A percentile compares a stretch with the other conserved stretches of the same genome.
phyloP scores from a whole-genome alignment of 192 early-diverging fungal genomes.

The Mortierella hygrophila region DNA sequence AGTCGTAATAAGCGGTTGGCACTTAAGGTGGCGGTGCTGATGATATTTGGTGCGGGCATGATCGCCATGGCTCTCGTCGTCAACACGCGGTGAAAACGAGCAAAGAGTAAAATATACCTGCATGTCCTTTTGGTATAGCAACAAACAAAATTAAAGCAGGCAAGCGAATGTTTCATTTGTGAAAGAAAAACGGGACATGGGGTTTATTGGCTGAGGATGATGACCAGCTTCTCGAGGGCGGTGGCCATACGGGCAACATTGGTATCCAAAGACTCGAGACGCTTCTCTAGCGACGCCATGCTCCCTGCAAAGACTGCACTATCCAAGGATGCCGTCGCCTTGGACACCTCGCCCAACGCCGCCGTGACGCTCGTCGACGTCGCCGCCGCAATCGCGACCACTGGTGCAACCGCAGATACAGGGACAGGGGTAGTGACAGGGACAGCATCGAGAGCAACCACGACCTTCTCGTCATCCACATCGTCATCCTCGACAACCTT shows the following conservation, averaged over 20 bases:
- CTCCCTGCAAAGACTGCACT: constrained; percentile 35
- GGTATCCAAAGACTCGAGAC: constrained; percentile 55
- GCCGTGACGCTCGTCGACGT: constrained; percentile 27
- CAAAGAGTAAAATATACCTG: neutral
- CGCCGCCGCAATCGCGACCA: constrained; percentile 31
- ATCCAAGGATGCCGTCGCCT: constrained; percentile 36
- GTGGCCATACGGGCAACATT: constrained; percentile 59
- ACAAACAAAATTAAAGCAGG: neutral
- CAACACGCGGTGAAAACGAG: constrained; percentile 1
- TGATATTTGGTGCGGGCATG: constrained; percentile 26
- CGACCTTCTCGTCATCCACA: constrained; percentile 41
- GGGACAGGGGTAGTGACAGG: neutral
- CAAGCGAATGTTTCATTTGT: neutral
- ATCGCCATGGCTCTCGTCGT: constrained; percentile 44
- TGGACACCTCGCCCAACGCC: constrained; percentile 29
- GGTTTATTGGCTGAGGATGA: constrained; percentile 32
- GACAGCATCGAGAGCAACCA: neutral
- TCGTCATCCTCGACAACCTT: constrained; percentile 35
- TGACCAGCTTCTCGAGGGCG: constrained; percentile 48
- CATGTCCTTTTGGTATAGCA: neutral
- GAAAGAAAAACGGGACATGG: neutral
- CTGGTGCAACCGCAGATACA: constrained; percentile 7
- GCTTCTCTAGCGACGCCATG: constrained; percentile 38
- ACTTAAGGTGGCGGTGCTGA: constrained; percentile 33
- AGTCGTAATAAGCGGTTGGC: constrained; percentile 21